These are phyloP conservation scores for Fusarium torulosum DNA, from an alignment of 2,329 filamentous ascomycete species.

Conservation along the genomic window DNA sequence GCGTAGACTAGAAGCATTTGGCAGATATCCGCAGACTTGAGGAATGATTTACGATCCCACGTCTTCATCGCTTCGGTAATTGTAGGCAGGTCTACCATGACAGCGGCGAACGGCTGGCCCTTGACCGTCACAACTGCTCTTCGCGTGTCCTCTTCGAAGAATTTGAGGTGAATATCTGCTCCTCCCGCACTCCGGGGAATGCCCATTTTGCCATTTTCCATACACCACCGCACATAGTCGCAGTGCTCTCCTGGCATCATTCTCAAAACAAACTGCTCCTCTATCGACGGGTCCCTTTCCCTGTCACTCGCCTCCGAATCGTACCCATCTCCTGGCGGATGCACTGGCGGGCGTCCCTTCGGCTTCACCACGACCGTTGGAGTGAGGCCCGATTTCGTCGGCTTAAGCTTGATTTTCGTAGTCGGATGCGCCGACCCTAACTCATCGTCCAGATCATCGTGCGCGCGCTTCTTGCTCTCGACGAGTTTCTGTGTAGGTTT, in stretches of 20 bases:
- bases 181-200: constrained; percentile 72
- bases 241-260: constrained; percentile 89
- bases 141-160: constrained; percentile 79
- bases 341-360: constrained; percentile 75
- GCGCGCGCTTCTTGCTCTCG: constrained; percentile 71
- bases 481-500: constrained; percentile 70
- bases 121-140: constrained; percentile 79
- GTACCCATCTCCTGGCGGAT: constrained; percentile 88
- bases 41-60: constrained; percentile 88
- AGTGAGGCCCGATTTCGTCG: constrained; percentile 55
- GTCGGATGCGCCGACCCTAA: constrained; percentile 52
- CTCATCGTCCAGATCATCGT: constrained; percentile 66
- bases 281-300: constrained; percentile 87
- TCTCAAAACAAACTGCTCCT: constrained; percentile 89
- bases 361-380: constrained; percentile 66
- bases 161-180: constrained; percentile 83
- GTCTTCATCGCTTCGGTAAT: constrained; percentile 94
- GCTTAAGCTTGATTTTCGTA: constrained; percentile 68
- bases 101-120: constrained; percentile 78
- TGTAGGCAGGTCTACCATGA: constrained; percentile 85
- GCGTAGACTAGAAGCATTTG: constrained; percentile 89
- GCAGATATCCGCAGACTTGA: constrained; percentile 89
- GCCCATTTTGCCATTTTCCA: constrained; percentile 83
- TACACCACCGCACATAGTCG: constrained; percentile 81
- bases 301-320: constrained; percentile 95